Evolutionary conservation across 176 grass and related monocot species (phyloP).

Genomic region (Microstegium vimineum): DNA sequence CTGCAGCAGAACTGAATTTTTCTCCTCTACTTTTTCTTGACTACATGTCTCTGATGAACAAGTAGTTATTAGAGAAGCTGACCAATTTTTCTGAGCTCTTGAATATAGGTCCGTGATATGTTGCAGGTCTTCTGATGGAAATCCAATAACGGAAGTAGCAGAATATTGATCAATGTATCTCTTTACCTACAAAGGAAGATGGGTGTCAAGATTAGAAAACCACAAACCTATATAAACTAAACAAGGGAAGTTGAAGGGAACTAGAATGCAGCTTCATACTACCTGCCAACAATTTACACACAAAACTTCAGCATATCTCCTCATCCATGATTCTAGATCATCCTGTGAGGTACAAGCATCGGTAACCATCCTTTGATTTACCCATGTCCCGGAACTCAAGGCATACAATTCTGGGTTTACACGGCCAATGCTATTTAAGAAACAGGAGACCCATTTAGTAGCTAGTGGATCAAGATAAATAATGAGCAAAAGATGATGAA

Average conservation of each 20-base stretch:
- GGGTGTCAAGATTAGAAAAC: constrained; percentile 6
- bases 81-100: constrained; percentile 64
- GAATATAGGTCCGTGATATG: constrained; percentile 56
- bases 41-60: constrained; percentile 37
- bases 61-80: constrained; percentile 26
- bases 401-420: constrained; percentile 92
- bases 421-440: constrained; percentile 72
- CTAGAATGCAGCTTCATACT: constrained; percentile 23
- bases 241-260: neutral
- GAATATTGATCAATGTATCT: constrained; percentile 90
- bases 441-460: constrained; percentile 18
- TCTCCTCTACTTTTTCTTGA: constrained; percentile 21
- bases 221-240: neutral
- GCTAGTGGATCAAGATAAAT: neutral
- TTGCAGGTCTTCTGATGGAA: constrained; percentile 67
- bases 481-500: neutral
- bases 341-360: constrained; percentile 33
- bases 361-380: constrained; percentile 33
- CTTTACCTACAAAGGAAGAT: constrained; percentile 63
- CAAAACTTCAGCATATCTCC: constrained; percentile 73
- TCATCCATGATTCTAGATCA: constrained; percentile 72
- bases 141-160: constrained; percentile 88
- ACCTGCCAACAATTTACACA: constrained; percentile 97
- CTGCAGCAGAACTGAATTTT: constrained; percentile 36
- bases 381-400: constrained; percentile 75